Evolutionary conservation across 1,284 basidiomycete species (phyloP).

Genomic region (Boletus mariae): DNA sequence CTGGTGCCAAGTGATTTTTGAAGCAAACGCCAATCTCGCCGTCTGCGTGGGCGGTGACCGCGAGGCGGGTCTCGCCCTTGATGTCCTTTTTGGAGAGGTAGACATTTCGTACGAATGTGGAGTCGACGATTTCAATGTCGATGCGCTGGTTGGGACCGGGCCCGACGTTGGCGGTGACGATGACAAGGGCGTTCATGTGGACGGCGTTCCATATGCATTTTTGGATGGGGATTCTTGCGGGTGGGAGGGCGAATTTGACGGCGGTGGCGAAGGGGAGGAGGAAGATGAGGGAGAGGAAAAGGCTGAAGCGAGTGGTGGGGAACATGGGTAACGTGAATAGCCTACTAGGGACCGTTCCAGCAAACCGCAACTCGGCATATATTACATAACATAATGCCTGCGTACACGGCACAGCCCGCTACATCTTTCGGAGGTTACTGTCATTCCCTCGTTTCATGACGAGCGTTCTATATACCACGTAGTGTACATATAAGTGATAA

Average conservation of each 20-base stretch:
- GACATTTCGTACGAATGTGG: slow-evolving; percentile 81
- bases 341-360: too few relatives aligned
- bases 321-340: slow-evolving; percentile 4
- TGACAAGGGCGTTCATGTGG: slow-evolving; percentile 82
- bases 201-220: slow-evolving; percentile 95
- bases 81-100: slow-evolving; percentile 90
- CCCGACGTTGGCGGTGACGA: slow-evolving; percentile 90
- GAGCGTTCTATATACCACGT: too few relatives aligned
- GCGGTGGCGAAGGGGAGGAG: slow-evolving; percentile 44
- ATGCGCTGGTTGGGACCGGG: slow-evolving; percentile 72
- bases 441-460: too few relatives aligned
- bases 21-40: slow-evolving; percentile 97
- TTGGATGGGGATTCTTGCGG: slow-evolving; percentile 63
- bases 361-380: too few relatives aligned
- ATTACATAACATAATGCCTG: too few relatives aligned
- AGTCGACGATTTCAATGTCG: slow-evolving; percentile 94
- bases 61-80: slow-evolving; percentile 87
- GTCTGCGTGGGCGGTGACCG: slow-evolving; percentile 90
- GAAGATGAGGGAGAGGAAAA: slow-evolving; percentile 29
- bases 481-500: too few relatives aligned
- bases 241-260: slow-evolving; percentile 80
- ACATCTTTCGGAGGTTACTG: too few relatives aligned
- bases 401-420: too few relatives aligned
- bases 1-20: slow-evolving; percentile 70
- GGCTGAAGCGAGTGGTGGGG: neutral